Conservation (phyloP, 75 land plant species). For the Larix kaempferi region DNA sequence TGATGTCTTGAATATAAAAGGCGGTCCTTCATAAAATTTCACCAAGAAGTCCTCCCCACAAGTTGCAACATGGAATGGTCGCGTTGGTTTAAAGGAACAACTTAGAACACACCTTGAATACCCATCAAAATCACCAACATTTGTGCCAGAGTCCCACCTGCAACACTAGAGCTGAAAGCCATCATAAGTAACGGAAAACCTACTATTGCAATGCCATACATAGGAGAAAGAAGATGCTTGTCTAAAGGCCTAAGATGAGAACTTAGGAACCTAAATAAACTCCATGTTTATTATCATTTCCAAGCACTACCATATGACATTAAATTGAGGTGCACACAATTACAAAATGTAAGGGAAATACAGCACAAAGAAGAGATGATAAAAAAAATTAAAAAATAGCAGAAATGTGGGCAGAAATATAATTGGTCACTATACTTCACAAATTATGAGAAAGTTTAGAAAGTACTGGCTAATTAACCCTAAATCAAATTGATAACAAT, state of each 20-base stretch:
- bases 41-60: conserved; percentile 97
- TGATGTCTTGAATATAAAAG: conserved; percentile 91
- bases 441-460: neutral
- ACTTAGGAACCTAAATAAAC: neutral
- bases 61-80: conserved; percentile 92
- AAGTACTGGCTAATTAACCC: too few relatives aligned
- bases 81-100: conserved; percentile 90
- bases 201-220: neutral
- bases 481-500: neutral
- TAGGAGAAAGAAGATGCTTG: neutral
- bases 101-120: conserved; percentile 96
- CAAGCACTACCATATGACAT: too few relatives aligned
- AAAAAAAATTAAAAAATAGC: too few relatives aligned
- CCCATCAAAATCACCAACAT: conserved; percentile 94
- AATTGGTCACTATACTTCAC: neutral
- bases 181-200: neutral
- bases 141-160: conserved; percentile 98
- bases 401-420: neutral
- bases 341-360: too few relatives aligned
- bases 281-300: neutral
- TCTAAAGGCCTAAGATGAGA: neutral
- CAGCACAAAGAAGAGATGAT: too few relatives aligned
- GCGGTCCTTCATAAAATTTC: conserved; percentile 98
- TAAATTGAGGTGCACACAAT: too few relatives aligned
- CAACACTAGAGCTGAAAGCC: conserved; percentile 12